phyloP scores from a whole-genome alignment of 2,329 filamentous ascomycete genomes.

The Metarhizium humberi region DNA sequence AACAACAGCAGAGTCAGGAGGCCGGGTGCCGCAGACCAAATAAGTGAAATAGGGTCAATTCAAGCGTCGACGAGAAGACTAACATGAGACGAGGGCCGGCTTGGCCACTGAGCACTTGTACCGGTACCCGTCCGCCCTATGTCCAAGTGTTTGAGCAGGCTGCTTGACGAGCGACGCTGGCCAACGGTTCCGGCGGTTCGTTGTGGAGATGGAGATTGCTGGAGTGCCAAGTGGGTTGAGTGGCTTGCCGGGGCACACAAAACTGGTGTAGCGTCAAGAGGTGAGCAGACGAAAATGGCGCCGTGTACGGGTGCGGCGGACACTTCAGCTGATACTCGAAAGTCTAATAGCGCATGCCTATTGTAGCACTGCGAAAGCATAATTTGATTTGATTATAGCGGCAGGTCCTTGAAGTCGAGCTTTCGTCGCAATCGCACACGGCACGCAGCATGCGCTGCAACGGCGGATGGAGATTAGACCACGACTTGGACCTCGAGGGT shows the following conservation, averaged over 20 bases:
- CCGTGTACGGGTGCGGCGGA: too few relatives aligned
- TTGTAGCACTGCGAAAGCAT: too few relatives aligned
- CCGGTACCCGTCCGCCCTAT: not conserved
- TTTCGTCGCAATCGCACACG: not conserved
- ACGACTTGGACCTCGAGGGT: too few relatives aligned
- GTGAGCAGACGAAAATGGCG: too few relatives aligned
- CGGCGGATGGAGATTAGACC: too few relatives aligned
- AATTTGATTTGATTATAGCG: too few relatives aligned
- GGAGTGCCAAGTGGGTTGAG: not conserved
- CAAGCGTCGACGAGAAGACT: not conserved
- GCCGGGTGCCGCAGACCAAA: not conserved
- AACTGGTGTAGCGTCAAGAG: not conserved
- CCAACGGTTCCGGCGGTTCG: not conserved
- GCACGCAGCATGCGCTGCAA: too few relatives aligned
- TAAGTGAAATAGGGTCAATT: not conserved
- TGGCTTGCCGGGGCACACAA: not conserved
- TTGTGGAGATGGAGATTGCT: not conserved
- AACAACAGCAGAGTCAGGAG: not conserved
- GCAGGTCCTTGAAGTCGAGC: too few relatives aligned
- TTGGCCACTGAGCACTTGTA: not conserved
- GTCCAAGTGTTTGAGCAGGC: not conserved
- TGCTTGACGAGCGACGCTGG: not conserved
- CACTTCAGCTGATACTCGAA: not conserved
- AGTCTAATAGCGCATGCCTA: too few relatives aligned
- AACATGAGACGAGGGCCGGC: not conserved